phyloP scores from a whole-genome alignment of 345 rosid genomes.

The Litchi chinensis region DNA sequence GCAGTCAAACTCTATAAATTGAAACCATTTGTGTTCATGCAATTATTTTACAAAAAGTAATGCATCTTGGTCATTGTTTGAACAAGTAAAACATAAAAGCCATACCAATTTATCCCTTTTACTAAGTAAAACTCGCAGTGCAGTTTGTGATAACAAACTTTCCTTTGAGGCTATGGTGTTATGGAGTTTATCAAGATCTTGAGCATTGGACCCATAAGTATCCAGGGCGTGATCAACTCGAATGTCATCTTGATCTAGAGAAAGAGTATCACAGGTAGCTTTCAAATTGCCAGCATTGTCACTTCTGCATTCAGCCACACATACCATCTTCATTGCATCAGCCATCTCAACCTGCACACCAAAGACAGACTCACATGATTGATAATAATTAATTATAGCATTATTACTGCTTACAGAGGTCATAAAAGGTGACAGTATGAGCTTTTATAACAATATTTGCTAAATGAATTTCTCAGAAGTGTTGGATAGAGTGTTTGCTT shows the following conservation, averaged over 20 bases:
- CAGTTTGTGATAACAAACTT: constrained; percentile 47
- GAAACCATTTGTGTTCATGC: not conserved
- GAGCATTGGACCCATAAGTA: constrained; percentile 29
- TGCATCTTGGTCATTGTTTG: not conserved
- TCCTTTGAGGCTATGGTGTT: constrained; percentile 45
- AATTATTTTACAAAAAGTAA: not conserved
- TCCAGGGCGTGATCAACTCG: constrained; percentile 20
- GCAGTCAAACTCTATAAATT: not conserved
- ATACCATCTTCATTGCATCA: constrained; percentile 12
- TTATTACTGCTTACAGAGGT: not conserved
- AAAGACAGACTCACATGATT: not conserved
- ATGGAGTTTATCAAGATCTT: constrained; percentile 40
- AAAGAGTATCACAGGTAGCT: constrained; percentile 10
- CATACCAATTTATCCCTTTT: constrained; percentile 73
- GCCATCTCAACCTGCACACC: constrained; percentile 28
- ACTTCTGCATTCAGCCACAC: constrained; percentile 29
- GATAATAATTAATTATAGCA: constrained; percentile 1
- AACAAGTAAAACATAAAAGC: constrained; percentile 17
- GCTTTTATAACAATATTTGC: not conserved
- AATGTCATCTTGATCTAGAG: constrained; percentile 21
- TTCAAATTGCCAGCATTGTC: constrained; percentile 32
- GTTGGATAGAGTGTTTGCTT: too few species aligned
- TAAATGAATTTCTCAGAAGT: not conserved
- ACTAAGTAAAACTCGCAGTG: constrained; percentile 46
- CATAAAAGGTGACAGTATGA: not conserved